These are phyloP conservation scores for Talaromyces borbonicus DNA, from an alignment of 495 filamentous ascomycete genomes.

Conservation along the genomic window DNA sequence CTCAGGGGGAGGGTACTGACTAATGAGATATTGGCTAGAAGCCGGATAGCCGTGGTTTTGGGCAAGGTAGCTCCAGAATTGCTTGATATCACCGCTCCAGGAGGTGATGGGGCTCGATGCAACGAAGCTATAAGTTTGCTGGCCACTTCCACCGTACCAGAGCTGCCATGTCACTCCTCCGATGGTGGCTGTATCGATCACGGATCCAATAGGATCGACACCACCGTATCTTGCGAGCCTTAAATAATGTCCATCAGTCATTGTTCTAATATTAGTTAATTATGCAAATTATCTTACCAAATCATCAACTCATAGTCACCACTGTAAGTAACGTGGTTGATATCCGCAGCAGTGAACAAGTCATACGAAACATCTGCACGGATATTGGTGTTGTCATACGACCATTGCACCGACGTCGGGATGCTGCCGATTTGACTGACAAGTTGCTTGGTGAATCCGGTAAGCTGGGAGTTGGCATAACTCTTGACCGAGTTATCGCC, in stretches of 20 bases:
- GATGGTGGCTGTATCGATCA: constrained; percentile 19
- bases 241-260: too few species aligned
- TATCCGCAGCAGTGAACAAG: constrained; percentile 36
- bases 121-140: constrained; percentile 38
- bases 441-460: constrained; percentile 19
- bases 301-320: constrained; percentile 44
- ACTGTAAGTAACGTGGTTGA: constrained; percentile 29
- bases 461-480: constrained; percentile 27
- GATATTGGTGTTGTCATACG: constrained; percentile 27
- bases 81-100: constrained; percentile 29
- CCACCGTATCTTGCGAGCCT: constrained; percentile 29
- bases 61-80: constrained; percentile 33
- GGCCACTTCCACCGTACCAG: constrained; percentile 26
- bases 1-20: constrained; percentile 31
- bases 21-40: constrained; percentile 32
- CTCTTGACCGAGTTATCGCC: constrained; percentile 33
- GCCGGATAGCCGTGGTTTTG: constrained; percentile 25
- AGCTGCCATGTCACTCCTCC: constrained; percentile 27
- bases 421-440: constrained; percentile 27
- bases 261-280: too few species aligned
- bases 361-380: constrained; percentile 38
- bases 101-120: constrained; percentile 18
- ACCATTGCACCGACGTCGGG: constrained; percentile 28
- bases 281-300: constrained; percentile 32
- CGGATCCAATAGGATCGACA: constrained; percentile 30